Base-by-base conservation (phyloP, 495 filamentous ascomycete species). In the Letharia columbiana region DNA sequence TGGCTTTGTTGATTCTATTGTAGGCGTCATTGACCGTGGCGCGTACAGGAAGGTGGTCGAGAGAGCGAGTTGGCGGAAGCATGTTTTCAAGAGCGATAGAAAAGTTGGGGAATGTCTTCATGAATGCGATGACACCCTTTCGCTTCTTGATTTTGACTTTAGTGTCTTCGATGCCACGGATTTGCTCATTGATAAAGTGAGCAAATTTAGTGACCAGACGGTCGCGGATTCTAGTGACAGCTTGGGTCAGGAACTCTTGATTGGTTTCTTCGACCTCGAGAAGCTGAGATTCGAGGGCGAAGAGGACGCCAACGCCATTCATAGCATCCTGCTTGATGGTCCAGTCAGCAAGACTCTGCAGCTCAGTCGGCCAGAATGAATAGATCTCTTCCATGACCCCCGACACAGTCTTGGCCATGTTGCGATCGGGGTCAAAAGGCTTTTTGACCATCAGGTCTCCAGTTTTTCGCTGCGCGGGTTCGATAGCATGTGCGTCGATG, bases 61-160 rank as follows among this genome's bases (percentile, higher is more conserved):
- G 75, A 20, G 73, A 73, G 13, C 77, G 74, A 9, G 77, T 73
- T n/a, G 76, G 68, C 8, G 79, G 72, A 41, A 96, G 82, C 87
- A 93, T 91, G 74, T 86, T 92, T 75, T 96, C 91, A 8, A 96
- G 81, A 2, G 89, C 86, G 3, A 82, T 75, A 18, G 85, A 87
- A 77, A 96, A 96, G 68, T 89, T 81, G 0, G 93, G 93, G 80
- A 98, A 97, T 49, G 91, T 88, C 59, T 91, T 87, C 78, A 97
- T 91, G 75, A 98, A 97, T 12, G 84, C 86, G 70, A 96, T 96
- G 68, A 98, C 91, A 18, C 93, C 93, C 76, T 95, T 96, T 66
- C 93, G 87, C 80, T 97, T 98, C 79, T 96, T 97, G 76, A 96
- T 90, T 76, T 96, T 96, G 70, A 98, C 93, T 76, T 96, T 97